These are phyloP conservation scores for Cyphellophora attinorum DNA, from an alignment of 2,329 filamentous ascomycete species.

Conservation along the genomic window DNA sequence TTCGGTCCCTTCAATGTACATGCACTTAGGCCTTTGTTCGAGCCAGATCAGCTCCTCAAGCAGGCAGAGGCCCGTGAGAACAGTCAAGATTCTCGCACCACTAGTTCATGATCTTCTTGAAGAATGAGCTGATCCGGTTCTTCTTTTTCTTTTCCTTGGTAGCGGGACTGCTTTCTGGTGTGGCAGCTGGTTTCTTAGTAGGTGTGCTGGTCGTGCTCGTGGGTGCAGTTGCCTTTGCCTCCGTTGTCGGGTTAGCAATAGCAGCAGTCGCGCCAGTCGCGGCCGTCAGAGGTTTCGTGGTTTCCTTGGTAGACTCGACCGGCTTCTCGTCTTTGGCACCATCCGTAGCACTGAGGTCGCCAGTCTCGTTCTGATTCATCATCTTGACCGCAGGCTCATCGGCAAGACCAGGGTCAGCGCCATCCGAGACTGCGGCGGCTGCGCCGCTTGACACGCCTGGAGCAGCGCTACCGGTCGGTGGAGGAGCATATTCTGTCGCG, in stretches of 20 bases:
- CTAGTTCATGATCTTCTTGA: conserved; percentile 46
- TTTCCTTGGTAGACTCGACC: too few species aligned
- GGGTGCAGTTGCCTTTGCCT: conserved; percentile 1
- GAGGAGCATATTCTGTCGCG: conserved; percentile 16
- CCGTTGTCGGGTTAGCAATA: not conserved
- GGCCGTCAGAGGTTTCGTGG: too few species aligned
- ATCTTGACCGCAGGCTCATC: conserved; percentile 17
- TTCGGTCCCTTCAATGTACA: too few species aligned
- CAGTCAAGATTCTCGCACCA: too few species aligned
- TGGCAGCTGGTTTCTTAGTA: conserved; percentile 19
- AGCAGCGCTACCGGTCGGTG: conserved; percentile 4
- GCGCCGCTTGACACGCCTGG: conserved; percentile 9
- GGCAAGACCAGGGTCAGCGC: conserved; percentile 14
- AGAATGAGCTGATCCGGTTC: conserved; percentile 55
- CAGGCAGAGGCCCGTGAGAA: too few species aligned
- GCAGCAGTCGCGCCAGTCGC: conserved; percentile 3
- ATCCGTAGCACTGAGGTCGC: conserved; percentile 2
- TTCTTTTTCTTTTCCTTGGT: conserved; percentile 56
- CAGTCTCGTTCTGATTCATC: conserved; percentile 16
- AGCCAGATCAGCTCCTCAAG: too few species aligned
- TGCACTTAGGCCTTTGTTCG: too few species aligned
- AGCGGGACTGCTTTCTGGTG: conserved; percentile 18
- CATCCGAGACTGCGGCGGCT: conserved; percentile 15
- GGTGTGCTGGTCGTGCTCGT: conserved; percentile 8
- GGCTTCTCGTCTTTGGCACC: conserved; percentile 3